Evolutionary conservation across 176 grass and related monocot genomes (phyloP).

Genomic region (Oryza punctata): DNA sequence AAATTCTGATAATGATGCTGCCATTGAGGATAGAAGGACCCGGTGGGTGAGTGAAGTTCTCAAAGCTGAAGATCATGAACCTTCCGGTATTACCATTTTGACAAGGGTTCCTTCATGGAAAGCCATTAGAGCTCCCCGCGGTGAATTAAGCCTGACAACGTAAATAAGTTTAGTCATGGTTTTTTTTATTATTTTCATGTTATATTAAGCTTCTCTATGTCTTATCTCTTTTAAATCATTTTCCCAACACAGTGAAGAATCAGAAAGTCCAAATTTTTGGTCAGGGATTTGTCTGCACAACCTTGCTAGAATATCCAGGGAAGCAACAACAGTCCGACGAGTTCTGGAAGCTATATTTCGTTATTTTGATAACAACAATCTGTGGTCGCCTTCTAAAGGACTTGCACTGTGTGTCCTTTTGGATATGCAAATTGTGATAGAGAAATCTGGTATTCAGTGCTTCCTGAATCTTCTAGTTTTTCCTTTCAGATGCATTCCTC

Average conservation of each 20-base stretch:
- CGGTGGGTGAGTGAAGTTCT: slow-evolving; percentile 71
- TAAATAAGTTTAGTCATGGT: slow-evolving; percentile 39
- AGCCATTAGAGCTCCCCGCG: slow-evolving; percentile 54
- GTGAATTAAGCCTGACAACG: slow-evolving; percentile 55
- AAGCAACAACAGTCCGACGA: slow-evolving; percentile 81
- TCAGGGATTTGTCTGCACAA: slow-evolving; percentile 96
- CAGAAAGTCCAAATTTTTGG: slow-evolving; percentile 84
- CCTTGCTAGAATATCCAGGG: slow-evolving; percentile 93
- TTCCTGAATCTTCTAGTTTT: slow-evolving; percentile 11
- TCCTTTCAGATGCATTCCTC: not conserved
- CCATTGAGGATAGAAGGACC: slow-evolving; percentile 40
- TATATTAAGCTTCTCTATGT: slow-evolving; percentile 31
- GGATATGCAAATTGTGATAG: slow-evolving; percentile 92
- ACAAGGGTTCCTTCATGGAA: slow-evolving; percentile 89
- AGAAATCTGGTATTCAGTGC: slow-evolving; percentile 70
- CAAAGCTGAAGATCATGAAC: slow-evolving; percentile 66
- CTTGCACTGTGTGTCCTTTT: slow-evolving; percentile 78
- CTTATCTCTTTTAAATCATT: slow-evolving; percentile 48
- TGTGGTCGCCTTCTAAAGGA: slow-evolving; percentile 82
- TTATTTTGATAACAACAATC: slow-evolving; percentile 83
- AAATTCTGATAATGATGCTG: slow-evolving; percentile 53
- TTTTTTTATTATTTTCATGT: slow-evolving; percentile 7
- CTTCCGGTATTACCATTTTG: slow-evolving; percentile 46
- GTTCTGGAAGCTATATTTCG: slow-evolving; percentile 95
- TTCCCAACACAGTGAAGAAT: slow-evolving; percentile 61